These are phyloP conservation scores for Acanthamoeba castellanii DNA, from an alignment of 208 protist species.

Conservation along the genomic window DNA sequence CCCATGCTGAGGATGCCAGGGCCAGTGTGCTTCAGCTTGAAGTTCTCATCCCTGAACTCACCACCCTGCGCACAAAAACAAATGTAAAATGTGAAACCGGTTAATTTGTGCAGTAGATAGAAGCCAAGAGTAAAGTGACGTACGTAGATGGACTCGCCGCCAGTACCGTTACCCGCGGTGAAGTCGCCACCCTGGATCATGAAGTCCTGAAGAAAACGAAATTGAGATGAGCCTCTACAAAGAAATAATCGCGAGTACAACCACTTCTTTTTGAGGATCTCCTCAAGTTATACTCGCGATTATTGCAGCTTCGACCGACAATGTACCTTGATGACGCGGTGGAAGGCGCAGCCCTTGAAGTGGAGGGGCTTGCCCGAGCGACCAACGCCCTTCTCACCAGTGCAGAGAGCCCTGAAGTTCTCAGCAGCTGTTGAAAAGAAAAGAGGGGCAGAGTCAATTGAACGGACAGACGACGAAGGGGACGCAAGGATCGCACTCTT, in stretches of 20 bases:
- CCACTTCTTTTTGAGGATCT: background rate
- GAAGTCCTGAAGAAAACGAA: constrained; percentile 90
- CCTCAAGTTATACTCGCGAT: background rate
- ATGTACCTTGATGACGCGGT: constrained; percentile 68
- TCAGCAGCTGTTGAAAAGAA: constrained; percentile 76
- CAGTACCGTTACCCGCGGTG: constrained; percentile 96
- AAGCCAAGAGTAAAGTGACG: constrained; percentile 43
- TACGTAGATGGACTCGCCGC: constrained; percentile 96
- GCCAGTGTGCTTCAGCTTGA: constrained; percentile 94
- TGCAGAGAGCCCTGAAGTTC: constrained; percentile 91
- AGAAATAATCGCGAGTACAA: background rate
- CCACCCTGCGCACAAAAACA: constrained; percentile 85
- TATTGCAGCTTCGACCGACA: background rate
- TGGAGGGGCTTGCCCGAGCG: constrained; percentile 95
- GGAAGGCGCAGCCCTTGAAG: constrained; percentile 92
- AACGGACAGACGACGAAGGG: too few relatives aligned
- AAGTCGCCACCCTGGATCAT: constrained; percentile 98
- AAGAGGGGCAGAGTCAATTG: too few relatives aligned
- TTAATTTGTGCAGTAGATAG: background rate
- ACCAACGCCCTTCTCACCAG: constrained; percentile 93
- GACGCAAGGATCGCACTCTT: constrained; percentile 49
- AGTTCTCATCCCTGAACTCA: constrained; percentile 96
- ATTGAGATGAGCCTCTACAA: constrained; percentile 75
- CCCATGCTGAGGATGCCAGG: constrained; percentile 97
- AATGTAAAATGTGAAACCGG: background rate